Conservation (phyloP, 345 rosid species). For the Brassica incana region DNA sequence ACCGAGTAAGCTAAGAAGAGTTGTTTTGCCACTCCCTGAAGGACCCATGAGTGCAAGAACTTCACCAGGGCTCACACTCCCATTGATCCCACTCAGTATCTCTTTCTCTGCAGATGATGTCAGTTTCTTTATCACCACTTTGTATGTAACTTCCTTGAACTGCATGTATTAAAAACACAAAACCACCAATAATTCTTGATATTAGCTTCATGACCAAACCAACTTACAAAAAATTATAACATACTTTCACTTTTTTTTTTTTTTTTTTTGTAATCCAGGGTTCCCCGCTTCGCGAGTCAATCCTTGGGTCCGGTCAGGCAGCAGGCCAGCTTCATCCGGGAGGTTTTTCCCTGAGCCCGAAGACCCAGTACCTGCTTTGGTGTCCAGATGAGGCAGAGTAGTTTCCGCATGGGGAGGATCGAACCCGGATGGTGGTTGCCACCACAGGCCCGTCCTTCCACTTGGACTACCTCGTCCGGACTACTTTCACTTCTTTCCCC, state of each 20-base stretch:
- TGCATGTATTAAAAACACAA: slow-evolving; percentile 40
- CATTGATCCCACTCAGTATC: slow-evolving; percentile 73
- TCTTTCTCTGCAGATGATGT: slow-evolving; percentile 61
- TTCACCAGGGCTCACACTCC: slow-evolving; percentile 83
- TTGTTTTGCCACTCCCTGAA: slow-evolving; percentile 96
- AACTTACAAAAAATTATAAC: neutral
- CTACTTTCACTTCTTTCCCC: neutral
- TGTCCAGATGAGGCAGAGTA: too few species aligned
- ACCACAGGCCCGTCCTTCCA: too few species aligned
- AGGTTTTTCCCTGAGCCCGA: too few species aligned
- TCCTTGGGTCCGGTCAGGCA: too few species aligned
- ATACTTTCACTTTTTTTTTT: neutral
- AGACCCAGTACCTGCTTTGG: too few species aligned
- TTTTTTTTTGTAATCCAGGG: neutral
- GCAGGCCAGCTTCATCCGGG: too few species aligned
- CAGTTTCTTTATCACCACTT: slow-evolving; percentile 70
- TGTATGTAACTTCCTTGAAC: slow-evolving; percentile 79
- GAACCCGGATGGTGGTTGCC: too few species aligned
- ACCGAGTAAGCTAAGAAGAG: slow-evolving; percentile 77
- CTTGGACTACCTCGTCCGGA: too few species aligned
- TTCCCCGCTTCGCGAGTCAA: too few species aligned
- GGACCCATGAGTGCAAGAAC: slow-evolving; percentile 99
- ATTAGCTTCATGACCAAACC: slow-evolving; percentile 12
- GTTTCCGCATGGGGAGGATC: too few species aligned
- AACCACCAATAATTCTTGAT: slow-evolving; percentile 7